Conservation (phyloP, 2,329 filamentous ascomycete genomes). For the Colletotrichum lindemuthianum region DNA sequence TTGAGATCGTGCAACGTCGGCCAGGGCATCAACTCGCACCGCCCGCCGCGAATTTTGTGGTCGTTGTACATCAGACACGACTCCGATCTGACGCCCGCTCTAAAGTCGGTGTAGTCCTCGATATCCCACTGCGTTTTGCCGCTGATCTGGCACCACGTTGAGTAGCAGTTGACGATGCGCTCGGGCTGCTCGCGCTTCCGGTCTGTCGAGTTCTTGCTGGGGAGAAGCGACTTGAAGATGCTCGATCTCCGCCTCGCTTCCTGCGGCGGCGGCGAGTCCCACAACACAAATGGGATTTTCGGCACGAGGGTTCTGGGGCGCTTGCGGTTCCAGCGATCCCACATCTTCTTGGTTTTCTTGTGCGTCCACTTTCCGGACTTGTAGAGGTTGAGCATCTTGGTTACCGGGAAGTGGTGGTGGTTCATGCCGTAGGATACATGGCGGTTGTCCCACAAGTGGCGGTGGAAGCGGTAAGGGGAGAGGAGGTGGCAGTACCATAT, state of each 20-base stretch:
- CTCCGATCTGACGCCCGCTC: conserved; percentile 6
- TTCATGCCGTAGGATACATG: conserved; percentile 33
- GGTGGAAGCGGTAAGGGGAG: conserved; percentile 33
- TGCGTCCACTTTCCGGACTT: conserved; percentile 30
- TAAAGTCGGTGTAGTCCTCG: conserved; percentile 25
- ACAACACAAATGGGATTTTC: conserved; percentile 30
- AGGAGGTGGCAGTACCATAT: conserved; percentile 38
- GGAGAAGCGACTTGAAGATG: not conserved
- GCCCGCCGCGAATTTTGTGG: conserved; percentile 3
- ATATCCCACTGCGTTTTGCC: conserved; percentile 11
- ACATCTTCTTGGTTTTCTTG: conserved; percentile 18
- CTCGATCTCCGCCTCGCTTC: not conserved
- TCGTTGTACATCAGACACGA: conserved; percentile 3
- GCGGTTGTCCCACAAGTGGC: conserved; percentile 31
- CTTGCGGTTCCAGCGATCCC: conserved; percentile 25
- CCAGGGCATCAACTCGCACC: conserved; percentile 34
- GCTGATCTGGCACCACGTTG: not conserved
- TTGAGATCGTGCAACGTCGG: conserved; percentile 22
- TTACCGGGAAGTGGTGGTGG: conserved; percentile 36
- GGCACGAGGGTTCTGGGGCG: not conserved
- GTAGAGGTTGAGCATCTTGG: conserved; percentile 12
- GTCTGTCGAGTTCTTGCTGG: not conserved
- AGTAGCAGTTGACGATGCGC: not conserved
- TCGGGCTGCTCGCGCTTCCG: no score
- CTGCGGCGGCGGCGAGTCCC: conserved; percentile 29